Evolutionary conservation across 495 filamentous ascomycete genomes (phyloP).

Genomic region (Oleoguttula mirabilis): DNA sequence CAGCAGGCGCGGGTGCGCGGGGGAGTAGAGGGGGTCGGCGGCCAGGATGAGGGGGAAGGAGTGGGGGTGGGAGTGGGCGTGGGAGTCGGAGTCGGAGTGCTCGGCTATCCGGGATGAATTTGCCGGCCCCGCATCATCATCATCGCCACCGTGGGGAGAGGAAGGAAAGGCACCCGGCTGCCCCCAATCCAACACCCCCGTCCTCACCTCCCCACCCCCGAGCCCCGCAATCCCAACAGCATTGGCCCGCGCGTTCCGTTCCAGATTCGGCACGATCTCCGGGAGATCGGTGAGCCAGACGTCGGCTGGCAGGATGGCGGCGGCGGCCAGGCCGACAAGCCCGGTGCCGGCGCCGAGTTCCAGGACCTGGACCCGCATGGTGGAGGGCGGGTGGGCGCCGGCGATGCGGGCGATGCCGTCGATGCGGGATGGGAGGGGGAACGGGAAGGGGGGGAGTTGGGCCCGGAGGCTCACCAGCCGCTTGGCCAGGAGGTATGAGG

Average conservation of each 20-base stretch:
- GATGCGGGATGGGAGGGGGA: background rate
- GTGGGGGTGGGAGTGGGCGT: conserved; percentile 22
- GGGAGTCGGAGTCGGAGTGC: conserved; percentile 4
- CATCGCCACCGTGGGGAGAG: background rate
- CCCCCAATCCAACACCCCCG: conserved; percentile 58
- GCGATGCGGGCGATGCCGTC: background rate
- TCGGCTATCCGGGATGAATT: background rate
- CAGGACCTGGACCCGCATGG: no score
- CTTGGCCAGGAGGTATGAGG: conserved; percentile 73
- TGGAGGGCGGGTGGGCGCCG: conserved; percentile 13
- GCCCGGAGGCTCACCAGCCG: conserved; percentile 44
- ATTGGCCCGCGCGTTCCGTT: conserved; percentile 48
- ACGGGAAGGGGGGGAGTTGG: background rate
- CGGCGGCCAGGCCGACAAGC: conserved; percentile 43
- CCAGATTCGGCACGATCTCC: conserved; percentile 56
- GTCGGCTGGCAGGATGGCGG: conserved; percentile 27
- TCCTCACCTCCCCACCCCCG: conserved; percentile 31
- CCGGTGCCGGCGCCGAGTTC: conserved; percentile 58
- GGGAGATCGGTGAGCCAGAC: conserved; percentile 57
- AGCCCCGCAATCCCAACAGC: conserved; percentile 37
- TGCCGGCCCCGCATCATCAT: background rate
- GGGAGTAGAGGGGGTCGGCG: conserved; percentile 60
- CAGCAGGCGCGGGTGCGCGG: conserved; percentile 51
- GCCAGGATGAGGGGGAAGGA: conserved; percentile 53
- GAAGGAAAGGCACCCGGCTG: conserved; percentile 21